phyloP scores from a whole-genome alignment of 306 rosid genomes.

The Psophocarpus tetragonolobus region DNA sequence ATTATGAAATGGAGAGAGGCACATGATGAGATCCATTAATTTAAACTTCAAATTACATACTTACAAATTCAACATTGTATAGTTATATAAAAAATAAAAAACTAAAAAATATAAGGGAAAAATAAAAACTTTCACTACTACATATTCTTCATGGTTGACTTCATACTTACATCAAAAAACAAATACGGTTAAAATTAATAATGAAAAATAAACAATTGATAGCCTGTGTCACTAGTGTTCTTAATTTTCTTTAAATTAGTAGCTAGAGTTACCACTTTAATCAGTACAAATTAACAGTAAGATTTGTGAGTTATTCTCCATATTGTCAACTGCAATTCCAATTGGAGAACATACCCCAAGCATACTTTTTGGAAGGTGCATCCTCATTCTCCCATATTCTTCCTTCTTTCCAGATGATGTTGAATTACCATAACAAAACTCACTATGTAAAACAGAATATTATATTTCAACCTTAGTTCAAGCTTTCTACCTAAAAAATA shows the following conservation, averaged over 20 bases:
- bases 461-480: not conserved
- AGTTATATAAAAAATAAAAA: not conserved
- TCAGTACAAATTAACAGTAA: not conserved
- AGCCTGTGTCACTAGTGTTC: not conserved
- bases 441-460: not conserved
- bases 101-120: not conserved
- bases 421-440: constrained; percentile 8
- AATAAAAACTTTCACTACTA: not conserved
- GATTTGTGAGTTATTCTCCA: not conserved
- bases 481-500: not conserved
- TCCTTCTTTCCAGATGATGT: not conserved
- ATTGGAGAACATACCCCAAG: not conserved
- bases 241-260: not conserved
- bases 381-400: not conserved
- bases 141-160: not conserved
- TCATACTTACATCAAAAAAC: not conserved
- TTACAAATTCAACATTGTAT: not conserved
- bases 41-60: constrained; percentile 19
- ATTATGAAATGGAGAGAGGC: constrained; percentile 11
- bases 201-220: not conserved
- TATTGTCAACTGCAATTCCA: constrained; percentile 4
- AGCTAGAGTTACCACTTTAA: not conserved
- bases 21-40: constrained; percentile 6
- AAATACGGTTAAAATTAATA: not conserved
- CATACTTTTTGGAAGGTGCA: not conserved